These are phyloP conservation scores for Acrocalymma vagum DNA, from an alignment of 2,329 filamentous ascomycete species.

Conservation along the genomic window DNA sequence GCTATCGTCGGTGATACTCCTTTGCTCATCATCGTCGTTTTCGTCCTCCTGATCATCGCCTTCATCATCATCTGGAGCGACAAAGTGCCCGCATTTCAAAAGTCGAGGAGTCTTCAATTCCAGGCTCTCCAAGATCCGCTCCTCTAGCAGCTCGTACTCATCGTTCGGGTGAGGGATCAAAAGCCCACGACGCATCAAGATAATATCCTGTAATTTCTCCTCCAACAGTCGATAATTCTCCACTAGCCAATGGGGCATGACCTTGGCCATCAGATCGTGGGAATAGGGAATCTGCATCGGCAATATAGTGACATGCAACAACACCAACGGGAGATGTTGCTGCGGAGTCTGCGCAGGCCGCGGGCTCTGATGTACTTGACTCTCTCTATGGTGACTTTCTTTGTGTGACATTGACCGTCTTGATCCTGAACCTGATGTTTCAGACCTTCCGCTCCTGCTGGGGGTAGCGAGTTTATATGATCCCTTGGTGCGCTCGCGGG, in stretches of 20 bases:
- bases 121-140: constrained; percentile 76
- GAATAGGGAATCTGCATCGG: constrained; percentile 73
- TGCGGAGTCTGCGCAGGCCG: constrained; percentile 36
- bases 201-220: constrained; percentile 75
- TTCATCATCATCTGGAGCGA: constrained; percentile 48
- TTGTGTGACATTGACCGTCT: constrained; percentile 37
- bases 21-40: too few relatives aligned
- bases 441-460: constrained; percentile 38
- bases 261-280: constrained; percentile 55
- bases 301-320: constrained; percentile 80
- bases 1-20: constrained; percentile 40
- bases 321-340: constrained; percentile 72
- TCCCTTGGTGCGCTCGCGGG: constrained; percentile 39
- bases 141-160: constrained; percentile 82
- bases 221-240: constrained; percentile 73
- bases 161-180: constrained; percentile 80
- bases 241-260: constrained; percentile 59
- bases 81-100: constrained; percentile 79
- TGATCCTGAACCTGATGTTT: constrained; percentile 39
- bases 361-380: constrained; percentile 49
- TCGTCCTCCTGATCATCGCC: constrained; percentile 50
- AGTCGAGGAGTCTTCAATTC: constrained; percentile 76
- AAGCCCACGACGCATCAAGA: constrained; percentile 73
- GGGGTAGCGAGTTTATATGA: constrained; percentile 44
- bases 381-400: constrained; percentile 39